Percentiles rank a stretch among this genome's conserved stretches.
Conservation (phyloP, 1,284 basidiomycete genomes). For the Cerioporus squamosus region DNA sequence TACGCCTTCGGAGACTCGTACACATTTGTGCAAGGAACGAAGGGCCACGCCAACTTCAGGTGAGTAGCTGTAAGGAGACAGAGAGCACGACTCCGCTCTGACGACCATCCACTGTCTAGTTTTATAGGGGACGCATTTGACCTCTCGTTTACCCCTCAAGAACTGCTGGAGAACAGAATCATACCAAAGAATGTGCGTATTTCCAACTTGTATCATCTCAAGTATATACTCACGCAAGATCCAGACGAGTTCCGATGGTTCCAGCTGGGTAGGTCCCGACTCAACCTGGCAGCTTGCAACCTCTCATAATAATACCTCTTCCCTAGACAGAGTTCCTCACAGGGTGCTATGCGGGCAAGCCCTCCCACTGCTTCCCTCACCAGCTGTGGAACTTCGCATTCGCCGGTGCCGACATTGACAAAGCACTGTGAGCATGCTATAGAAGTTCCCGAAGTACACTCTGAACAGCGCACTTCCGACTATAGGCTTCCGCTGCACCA, state of each 20-base stretch:
- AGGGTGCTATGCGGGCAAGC: slow-evolving; percentile 51
- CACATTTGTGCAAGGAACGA: slow-evolving; percentile 56
- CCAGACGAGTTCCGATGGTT: slow-evolving; percentile 58
- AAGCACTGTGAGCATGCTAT: slow-evolving; percentile 39
- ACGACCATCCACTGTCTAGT: slow-evolving; percentile 32
- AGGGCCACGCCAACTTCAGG: slow-evolving; percentile 54
- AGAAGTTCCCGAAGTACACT: no score
- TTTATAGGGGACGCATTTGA: slow-evolving; percentile 55
- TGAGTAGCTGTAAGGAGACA: slow-evolving; percentile 15
- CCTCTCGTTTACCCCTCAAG: slow-evolving; percentile 45
- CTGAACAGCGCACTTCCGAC: neutral
- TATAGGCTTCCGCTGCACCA: slow-evolving; percentile 45
- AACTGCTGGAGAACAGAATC: slow-evolving; percentile 50
- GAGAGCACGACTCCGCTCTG: neutral
- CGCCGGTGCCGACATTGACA: slow-evolving; percentile 57
- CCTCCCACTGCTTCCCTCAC: slow-evolving; percentile 45
- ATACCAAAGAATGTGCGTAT: slow-evolving; percentile 46
- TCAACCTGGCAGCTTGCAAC: neutral
- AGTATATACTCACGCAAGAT: neutral
- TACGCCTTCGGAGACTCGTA: slow-evolving; percentile 62
- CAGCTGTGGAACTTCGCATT: slow-evolving; percentile 64
- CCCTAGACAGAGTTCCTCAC: slow-evolving; percentile 56
- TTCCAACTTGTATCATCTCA: neutral
- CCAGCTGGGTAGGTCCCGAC: slow-evolving; percentile 48
- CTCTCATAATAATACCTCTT: neutral